Evolutionary conservation across 139 green algal genomes (phyloP).

Genomic region (Nannochloris sp.): DNA sequence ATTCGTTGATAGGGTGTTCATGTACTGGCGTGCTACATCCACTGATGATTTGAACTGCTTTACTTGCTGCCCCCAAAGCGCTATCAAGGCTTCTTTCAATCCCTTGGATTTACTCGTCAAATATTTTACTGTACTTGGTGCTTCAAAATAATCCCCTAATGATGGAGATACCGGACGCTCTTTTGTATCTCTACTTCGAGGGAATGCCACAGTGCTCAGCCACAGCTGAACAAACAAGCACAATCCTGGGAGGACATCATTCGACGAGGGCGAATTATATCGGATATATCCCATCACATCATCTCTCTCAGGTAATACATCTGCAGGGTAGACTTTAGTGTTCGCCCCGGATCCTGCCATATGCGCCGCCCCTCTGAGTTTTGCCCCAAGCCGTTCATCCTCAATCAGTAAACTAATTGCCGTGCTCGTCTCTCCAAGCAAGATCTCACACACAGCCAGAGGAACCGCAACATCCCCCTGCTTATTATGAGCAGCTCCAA

Average conservation of each 20-base stretch:
- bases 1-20: background rate
- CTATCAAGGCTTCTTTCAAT: background rate
- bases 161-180: constrained; percentile 9
- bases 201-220: constrained; percentile 28
- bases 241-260: constrained; percentile 48
- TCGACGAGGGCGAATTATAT: constrained; percentile 14
- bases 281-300: constrained; percentile 34
- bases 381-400: constrained; percentile 16
- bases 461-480: constrained; percentile 13
- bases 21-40: background rate
- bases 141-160: constrained; percentile 47
- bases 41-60: too few species aligned
- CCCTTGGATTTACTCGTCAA: background rate
- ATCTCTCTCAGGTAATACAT: constrained; percentile 9
- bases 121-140: constrained; percentile 4
- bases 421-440: constrained; percentile 21
- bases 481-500: constrained; percentile 2
- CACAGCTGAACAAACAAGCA: constrained; percentile 36
- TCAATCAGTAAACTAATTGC: constrained; percentile 17
- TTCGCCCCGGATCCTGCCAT: background rate
- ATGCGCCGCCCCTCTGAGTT: background rate
- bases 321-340: background rate
- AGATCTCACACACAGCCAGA: constrained; percentile 22
- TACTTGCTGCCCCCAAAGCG: too few species aligned
- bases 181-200: constrained; percentile 32